Conservation (phyloP, 495 filamentous ascomycete genomes). For the Pyrenopolyporus hunteri region DNA sequence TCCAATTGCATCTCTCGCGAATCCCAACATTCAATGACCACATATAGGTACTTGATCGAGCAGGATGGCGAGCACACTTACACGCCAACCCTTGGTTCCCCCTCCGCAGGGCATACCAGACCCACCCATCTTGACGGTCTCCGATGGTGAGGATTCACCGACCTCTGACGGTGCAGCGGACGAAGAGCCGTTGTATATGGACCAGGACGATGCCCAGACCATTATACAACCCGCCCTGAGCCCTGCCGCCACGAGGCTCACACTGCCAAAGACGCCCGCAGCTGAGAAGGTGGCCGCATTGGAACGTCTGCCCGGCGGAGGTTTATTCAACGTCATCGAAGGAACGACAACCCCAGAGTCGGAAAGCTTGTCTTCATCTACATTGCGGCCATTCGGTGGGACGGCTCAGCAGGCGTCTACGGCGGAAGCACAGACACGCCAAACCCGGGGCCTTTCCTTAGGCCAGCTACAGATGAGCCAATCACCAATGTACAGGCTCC, state of each 20-base stretch:
- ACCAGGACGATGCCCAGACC: conserved; percentile 63
- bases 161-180: conserved; percentile 42
- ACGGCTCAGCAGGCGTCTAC: conserved; percentile 9
- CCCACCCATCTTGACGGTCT: conserved; percentile 18
- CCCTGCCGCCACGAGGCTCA: conserved; percentile 71
- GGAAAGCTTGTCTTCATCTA: conserved; percentile 3
- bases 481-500: conserved; percentile 37
- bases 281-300: conserved; percentile 76
- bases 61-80: conserved; percentile 26
- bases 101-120: conserved; percentile 13
- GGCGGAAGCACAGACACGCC: conserved; percentile 26
- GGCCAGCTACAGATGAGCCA: conserved; percentile 39
- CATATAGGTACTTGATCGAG: conserved; percentile 10
- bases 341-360: conserved; percentile 13
- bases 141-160: conserved; percentile 35
- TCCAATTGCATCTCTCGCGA: conserved; percentile 10
- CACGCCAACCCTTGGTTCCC: neutral
- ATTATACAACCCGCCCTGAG: conserved; percentile 81
- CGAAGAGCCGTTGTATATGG: conserved; percentile 45
- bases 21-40: conserved; percentile 17
- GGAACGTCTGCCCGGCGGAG: conserved; percentile 60
- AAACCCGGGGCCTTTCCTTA: conserved; percentile 40
- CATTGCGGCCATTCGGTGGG: conserved; percentile 8
- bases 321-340: conserved; percentile 52
- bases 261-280: conserved; percentile 71